phyloP scores from a whole-genome alignment of 1,139 yeast genomes.

The Saccharomyces pastorianus region DNA sequence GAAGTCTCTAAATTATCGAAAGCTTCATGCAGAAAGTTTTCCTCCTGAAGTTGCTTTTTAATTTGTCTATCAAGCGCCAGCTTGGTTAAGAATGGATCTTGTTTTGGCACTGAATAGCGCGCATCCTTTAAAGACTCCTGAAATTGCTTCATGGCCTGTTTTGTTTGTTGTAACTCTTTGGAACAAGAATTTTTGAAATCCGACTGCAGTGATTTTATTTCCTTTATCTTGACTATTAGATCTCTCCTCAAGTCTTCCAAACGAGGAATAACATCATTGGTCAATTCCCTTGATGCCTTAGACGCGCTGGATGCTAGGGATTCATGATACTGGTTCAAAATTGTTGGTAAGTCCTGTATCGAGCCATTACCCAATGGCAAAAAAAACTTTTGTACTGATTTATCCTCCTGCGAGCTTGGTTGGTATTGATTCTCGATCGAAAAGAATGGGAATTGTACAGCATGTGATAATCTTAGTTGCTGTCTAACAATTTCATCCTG shows the following conservation, averaged over 20 bases:
- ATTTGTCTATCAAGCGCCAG: slow-evolving; percentile 65
- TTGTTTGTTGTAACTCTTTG: slow-evolving; percentile 61
- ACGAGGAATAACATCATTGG: slow-evolving; percentile 63
- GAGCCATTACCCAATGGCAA: slow-evolving; percentile 73
- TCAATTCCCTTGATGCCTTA: slow-evolving; percentile 63
- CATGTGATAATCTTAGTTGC: slow-evolving; percentile 72
- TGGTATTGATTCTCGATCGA: slow-evolving; percentile 23
- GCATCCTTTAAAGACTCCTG: slow-evolving; percentile 39
- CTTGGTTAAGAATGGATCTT: slow-evolving; percentile 78
- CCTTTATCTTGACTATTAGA: slow-evolving; percentile 73
- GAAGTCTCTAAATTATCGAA: slow-evolving; percentile 76
- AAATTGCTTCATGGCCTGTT: slow-evolving; percentile 42
- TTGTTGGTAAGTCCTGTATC: slow-evolving; percentile 68
- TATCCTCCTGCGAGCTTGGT: slow-evolving; percentile 22
- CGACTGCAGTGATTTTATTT: slow-evolving; percentile 67
- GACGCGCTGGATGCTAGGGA: slow-evolving; percentile 61
- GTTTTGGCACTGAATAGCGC: slow-evolving; percentile 28
- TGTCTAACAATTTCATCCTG: slow-evolving; percentile 84
- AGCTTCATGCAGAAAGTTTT: slow-evolving; percentile 79
- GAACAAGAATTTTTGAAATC: slow-evolving; percentile 73
- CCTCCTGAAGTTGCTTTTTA: slow-evolving; percentile 68
- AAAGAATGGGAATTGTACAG: slow-evolving; percentile 53
- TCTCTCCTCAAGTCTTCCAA: slow-evolving; percentile 80
- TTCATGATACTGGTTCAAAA: slow-evolving; percentile 65
- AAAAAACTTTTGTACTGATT: slow-evolving; percentile 29